These are phyloP conservation scores for Aschersonia sp. DNA, from an alignment of 2,329 filamentous ascomycete species.

Conservation along the genomic window DNA sequence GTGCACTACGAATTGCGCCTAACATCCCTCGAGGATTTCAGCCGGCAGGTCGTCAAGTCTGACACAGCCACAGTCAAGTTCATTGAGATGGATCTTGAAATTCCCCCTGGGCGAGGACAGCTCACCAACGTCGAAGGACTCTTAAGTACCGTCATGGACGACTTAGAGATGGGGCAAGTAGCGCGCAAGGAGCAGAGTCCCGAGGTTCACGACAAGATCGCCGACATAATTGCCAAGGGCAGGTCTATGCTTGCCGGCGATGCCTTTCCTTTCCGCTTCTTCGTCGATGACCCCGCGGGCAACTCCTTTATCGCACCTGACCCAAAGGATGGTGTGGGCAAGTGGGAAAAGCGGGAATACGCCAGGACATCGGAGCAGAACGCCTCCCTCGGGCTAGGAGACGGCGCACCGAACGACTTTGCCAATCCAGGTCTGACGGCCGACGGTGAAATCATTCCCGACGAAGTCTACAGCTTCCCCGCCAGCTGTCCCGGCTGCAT, in stretches of 20 bases:
- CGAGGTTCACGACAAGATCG: slow-evolving; percentile 66
- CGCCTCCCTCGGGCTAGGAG: slow-evolving; percentile 62
- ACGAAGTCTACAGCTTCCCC: slow-evolving; percentile 87
- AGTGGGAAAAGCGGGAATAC: slow-evolving; percentile 81
- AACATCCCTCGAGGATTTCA: slow-evolving; percentile 58
- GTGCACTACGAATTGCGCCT: slow-evolving; percentile 71
- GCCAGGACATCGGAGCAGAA: slow-evolving; percentile 75
- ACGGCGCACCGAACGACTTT: slow-evolving; percentile 37
- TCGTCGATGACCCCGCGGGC: slow-evolving; percentile 79
- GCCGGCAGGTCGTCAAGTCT: slow-evolving; percentile 81
- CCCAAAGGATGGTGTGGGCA: slow-evolving; percentile 62
- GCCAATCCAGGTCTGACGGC: slow-evolving; percentile 33
- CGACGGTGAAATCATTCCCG: slow-evolving; percentile 74
- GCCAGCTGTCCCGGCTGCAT: slow-evolving; percentile 84
- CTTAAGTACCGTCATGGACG: slow-evolving; percentile 61
- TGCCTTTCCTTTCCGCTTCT: slow-evolving; percentile 75
- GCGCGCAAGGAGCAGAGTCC: slow-evolving; percentile 63
- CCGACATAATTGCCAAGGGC: slow-evolving; percentile 59
- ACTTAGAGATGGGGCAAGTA: slow-evolving; percentile 71
- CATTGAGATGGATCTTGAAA: slow-evolving; percentile 84
- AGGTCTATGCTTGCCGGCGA: slow-evolving; percentile 64
- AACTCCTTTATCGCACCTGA: slow-evolving; percentile 96
- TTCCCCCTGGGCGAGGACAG: slow-evolving; percentile 80
- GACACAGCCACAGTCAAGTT: slow-evolving; percentile 77
- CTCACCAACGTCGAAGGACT: slow-evolving; percentile 90